phyloP scores from a whole-genome alignment of 495 filamentous ascomycete species.

The Penicillium steckii region DNA sequence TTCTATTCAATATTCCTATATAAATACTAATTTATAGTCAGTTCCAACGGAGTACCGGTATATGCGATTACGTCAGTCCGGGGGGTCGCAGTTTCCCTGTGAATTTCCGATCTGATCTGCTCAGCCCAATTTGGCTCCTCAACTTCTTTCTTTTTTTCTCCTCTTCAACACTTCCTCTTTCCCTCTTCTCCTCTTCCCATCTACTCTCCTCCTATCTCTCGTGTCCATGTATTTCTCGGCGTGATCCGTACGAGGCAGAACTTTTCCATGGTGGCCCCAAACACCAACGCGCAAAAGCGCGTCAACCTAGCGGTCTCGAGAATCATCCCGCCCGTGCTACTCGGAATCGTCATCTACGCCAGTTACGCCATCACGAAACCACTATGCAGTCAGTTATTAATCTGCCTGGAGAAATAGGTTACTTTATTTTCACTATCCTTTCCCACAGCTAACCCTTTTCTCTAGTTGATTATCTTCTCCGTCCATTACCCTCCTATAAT shows the following conservation, averaged over 20 bases:
- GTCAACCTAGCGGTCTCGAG: constrained; percentile 53
- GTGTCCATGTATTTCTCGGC: background rate
- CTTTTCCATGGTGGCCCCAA: constrained; percentile 12
- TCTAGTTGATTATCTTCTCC: constrained; percentile 64
- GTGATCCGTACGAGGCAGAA: constrained; percentile 6
- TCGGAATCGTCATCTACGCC: constrained; percentile 59
- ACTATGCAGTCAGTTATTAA: constrained; percentile 50
- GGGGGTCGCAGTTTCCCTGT: background rate
- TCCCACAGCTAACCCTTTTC: background rate
- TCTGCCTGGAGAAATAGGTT: background rate
- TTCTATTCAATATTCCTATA: too few relatives aligned
- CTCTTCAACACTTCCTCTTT: too few relatives aligned
- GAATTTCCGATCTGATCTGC: background rate
- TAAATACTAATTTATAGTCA: too few relatives aligned
- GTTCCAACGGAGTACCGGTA: too few relatives aligned
- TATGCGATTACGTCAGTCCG: background rate
- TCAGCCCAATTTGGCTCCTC: background rate
- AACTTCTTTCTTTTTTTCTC: background rate
- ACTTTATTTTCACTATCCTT: constrained; percentile 2
- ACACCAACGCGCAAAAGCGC: constrained; percentile 41
- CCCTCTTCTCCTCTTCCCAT: background rate
- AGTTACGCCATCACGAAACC: constrained; percentile 60
- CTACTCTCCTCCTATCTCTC: background rate
- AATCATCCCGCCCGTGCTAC: constrained; percentile 57
- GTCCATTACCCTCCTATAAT: constrained; percentile 42